phyloP scores from a whole-genome alignment of 1,139 yeast species.

The Lodderomyces parapsilosis region DNA sequence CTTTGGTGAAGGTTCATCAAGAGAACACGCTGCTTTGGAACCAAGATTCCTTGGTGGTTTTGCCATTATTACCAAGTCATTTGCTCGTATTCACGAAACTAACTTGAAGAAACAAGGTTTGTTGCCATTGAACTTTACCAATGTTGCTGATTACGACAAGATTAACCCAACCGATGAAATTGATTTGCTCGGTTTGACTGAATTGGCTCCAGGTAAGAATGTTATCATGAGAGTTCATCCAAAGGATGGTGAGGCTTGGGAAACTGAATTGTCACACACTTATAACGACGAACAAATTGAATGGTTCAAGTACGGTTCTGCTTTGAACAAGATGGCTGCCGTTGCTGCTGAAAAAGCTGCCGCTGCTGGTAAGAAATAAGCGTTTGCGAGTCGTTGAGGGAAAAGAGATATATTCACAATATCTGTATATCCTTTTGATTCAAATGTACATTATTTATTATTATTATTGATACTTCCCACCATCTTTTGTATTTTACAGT shows the following conservation, averaged over 20 bases:
- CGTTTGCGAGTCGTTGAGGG: too few relatives aligned
- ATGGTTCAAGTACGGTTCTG: constrained; percentile 99
- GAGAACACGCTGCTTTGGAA: constrained; percentile 99
- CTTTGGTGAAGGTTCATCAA: constrained; percentile 99
- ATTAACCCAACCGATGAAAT: constrained; percentile 88
- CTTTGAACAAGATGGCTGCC: constrained; percentile 95
- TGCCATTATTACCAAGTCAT: constrained; percentile 95
- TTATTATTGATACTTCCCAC: background rate
- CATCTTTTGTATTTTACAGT: background rate
- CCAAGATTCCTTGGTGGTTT: constrained; percentile 99
- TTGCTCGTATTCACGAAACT: constrained; percentile 84
- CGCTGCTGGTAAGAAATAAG: constrained; percentile 1
- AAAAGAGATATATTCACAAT: background rate
- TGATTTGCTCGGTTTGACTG: constrained; percentile 81
- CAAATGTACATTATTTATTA: constrained; percentile 1
- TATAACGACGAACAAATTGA: constrained; percentile 95
- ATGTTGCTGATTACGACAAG: constrained; percentile 90
- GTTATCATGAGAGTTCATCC: constrained; percentile 88
- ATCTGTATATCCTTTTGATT: too few relatives aligned
- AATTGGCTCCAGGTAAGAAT: constrained; percentile 91
- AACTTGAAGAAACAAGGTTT: constrained; percentile 54
- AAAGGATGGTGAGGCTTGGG: constrained; percentile 82
- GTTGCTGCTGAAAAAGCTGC: constrained; percentile 11
- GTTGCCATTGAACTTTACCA: constrained; percentile 90
- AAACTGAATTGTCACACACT: constrained; percentile 88